A percentile compares a stretch with the other conserved stretches of the same genome.
These are phyloP conservation scores for Xerocomellus chrysenteron DNA, from an alignment of 768 basidiomycete genomes.

Conservation along the genomic window DNA sequence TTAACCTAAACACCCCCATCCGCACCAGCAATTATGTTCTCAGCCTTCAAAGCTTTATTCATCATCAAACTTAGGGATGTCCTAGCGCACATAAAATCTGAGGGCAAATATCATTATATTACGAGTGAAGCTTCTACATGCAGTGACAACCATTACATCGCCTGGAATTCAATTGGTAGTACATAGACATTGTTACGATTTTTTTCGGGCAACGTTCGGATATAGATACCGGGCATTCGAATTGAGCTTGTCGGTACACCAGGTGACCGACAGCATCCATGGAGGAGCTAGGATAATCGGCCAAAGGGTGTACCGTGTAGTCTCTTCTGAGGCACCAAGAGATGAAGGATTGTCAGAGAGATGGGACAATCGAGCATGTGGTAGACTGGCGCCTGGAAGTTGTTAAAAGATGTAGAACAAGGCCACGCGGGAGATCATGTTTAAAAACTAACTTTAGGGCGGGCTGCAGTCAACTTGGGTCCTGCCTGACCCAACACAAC, in stretches of 20 bases:
- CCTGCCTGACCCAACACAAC: no score
- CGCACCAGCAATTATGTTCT: no score
- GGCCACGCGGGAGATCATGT: neutral
- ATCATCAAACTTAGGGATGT: no score
- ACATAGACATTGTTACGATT: neutral
- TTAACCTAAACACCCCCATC: no score
- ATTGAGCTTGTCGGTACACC: conserved; percentile 47
- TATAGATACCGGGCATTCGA: neutral
- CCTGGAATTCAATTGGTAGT: neutral
- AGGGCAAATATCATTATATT: no score
- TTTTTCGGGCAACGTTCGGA: neutral
- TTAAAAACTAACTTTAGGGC: conserved; percentile 44
- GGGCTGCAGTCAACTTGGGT: conserved; percentile 22
- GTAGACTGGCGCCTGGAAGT: conserved; percentile 51
- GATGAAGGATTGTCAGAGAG: conserved; percentile 50
- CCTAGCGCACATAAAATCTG: no score
- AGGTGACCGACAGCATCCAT: conserved; percentile 63
- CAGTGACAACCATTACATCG: neutral
- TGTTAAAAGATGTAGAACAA: conserved; percentile 62
- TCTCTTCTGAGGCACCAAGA: conserved; percentile 53
- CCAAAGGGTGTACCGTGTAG: conserved; percentile 55
- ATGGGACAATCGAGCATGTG: conserved; percentile 54
- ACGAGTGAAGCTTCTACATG: neutral
- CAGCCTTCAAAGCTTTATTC: no score
- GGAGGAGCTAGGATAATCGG: conserved; percentile 45